Percentiles rank a stretch among this genome's conserved stretches.
phyloP scores from a whole-genome alignment of 208 protist species.

The Leishmania amazonensis region DNA sequence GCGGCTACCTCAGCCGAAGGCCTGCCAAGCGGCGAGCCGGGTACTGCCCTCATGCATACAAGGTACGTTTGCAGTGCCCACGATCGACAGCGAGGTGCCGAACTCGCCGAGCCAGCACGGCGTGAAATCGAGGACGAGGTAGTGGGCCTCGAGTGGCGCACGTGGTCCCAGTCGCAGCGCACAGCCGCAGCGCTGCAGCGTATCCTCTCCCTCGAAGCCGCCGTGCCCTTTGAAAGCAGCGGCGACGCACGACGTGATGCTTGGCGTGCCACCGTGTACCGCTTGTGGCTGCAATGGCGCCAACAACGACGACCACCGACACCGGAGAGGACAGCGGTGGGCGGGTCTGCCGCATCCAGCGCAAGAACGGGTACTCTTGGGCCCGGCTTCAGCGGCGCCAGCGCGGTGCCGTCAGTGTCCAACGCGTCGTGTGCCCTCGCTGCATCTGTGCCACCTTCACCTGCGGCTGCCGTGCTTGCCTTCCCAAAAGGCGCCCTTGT shows the following conservation, averaged over 20 bases:
- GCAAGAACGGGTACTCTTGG: neutral
- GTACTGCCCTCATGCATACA: neutral
- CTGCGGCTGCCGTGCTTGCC: neutral
- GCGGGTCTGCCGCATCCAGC: neutral
- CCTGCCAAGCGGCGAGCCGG: neutral
- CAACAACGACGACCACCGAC: constrained; percentile 1
- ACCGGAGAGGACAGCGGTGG: neutral
- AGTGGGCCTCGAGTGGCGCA: constrained; percentile 71
- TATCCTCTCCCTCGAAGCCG: constrained; percentile 67
- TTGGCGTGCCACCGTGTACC: constrained; percentile 34
- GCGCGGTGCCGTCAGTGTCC: neutral
- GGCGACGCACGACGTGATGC: constrained; percentile 14
- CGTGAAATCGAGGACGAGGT: constrained; percentile 58
- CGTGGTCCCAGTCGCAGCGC: constrained; percentile 64
- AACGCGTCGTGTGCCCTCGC: neutral
- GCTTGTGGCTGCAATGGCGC: constrained; percentile 50
- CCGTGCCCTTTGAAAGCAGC: constrained; percentile 58
- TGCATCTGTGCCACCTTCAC: neutral
- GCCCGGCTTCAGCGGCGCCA: neutral
- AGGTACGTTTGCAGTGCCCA: neutral
- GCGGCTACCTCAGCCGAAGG: neutral
- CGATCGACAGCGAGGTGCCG: neutral
- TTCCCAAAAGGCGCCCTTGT: neutral
- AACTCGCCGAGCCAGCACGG: constrained; percentile 14
- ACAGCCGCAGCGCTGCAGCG: constrained; percentile 69